phyloP scores from a whole-genome alignment of 345 rosid species.

The Erodium maritimum region DNA sequence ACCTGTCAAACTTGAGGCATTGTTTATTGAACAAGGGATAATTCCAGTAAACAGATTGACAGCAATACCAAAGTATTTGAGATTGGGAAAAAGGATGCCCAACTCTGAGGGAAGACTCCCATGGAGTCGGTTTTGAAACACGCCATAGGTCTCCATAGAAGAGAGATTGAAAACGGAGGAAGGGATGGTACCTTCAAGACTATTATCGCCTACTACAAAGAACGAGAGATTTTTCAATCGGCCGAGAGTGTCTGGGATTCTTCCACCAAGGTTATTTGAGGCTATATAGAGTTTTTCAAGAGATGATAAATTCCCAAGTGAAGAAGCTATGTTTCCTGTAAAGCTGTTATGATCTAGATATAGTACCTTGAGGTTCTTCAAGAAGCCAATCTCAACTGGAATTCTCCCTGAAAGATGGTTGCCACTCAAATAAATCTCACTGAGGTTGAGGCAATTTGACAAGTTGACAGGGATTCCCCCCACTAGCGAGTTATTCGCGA shows the following conservation, averaged over 20 bases:
- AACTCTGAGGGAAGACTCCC: slow-evolving; percentile 9
- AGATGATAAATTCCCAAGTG: slow-evolving; percentile 19
- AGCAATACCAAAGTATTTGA: neutral
- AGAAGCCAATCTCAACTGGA: slow-evolving; percentile 11
- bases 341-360: slow-evolving; percentile 1
- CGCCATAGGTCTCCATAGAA: neutral
- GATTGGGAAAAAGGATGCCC: slow-evolving; percentile 3
- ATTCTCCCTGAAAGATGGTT: slow-evolving; percentile 9
- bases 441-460: neutral
- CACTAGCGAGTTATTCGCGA: slow-evolving; percentile 5
- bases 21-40: slow-evolving; percentile 11
- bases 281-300: neutral
- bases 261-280: neutral
- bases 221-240: neutral
- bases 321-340: slow-evolving; percentile 15
- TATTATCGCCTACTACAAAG: slow-evolving; percentile 2
- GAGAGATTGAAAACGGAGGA: slow-evolving; percentile 12
- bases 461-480: slow-evolving; percentile 12
- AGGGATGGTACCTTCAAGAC: slow-evolving; percentile 13
- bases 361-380: slow-evolving; percentile 2
- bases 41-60: slow-evolving; percentile 8
- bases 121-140: neutral
- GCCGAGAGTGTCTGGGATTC: slow-evolving; percentile 7
- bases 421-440: neutral
- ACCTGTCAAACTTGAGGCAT: neutral